Percentiles rank a stretch among this genome's conserved stretches.
Evolutionary conservation across 2,329 filamentous ascomycete species (phyloP).

Genomic region (Aspergillus sp.): DNA sequence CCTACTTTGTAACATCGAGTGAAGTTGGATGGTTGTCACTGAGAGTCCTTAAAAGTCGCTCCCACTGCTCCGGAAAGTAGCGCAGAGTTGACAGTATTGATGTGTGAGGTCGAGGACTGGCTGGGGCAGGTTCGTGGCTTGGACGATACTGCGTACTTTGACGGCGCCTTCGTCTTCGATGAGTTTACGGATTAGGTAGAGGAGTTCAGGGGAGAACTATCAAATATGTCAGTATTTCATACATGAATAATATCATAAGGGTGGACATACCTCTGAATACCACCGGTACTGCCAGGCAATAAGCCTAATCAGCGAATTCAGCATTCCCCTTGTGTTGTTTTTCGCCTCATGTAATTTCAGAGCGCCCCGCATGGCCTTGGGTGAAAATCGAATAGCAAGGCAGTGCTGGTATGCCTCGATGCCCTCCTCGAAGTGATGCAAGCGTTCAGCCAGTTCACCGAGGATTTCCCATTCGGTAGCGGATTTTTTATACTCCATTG

Average conservation of each 20-base stretch:
- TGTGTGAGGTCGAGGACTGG: slow-evolving; percentile 90
- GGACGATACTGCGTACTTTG: slow-evolving; percentile 94
- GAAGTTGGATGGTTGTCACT: too few relatives aligned
- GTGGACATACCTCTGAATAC: slow-evolving; percentile 74
- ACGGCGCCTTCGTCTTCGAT: slow-evolving; percentile 97
- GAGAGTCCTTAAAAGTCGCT: slow-evolving; percentile 61
- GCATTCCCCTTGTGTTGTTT: slow-evolving; percentile 71
- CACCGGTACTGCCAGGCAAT: slow-evolving; percentile 98
- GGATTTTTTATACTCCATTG: slow-evolving; percentile 92
- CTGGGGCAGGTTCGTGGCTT: slow-evolving; percentile 89
- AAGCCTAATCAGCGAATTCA: slow-evolving; percentile 79
- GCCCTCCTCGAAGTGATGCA: slow-evolving; percentile 87
- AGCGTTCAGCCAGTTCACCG: slow-evolving; percentile 80
- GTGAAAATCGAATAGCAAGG: slow-evolving; percentile 79
- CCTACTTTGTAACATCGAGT: too few relatives aligned
- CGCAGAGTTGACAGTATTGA: slow-evolving; percentile 90
- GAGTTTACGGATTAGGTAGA: slow-evolving; percentile 79
- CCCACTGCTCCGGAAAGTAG: slow-evolving; percentile 88
- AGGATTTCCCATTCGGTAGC: slow-evolving; percentile 98
- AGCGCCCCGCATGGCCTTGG: slow-evolving; percentile 82
- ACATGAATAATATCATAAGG: too few relatives aligned
- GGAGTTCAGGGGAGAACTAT: slow-evolving; percentile 81
- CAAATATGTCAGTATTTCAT: slow-evolving; percentile 8
- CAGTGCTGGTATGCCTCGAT: slow-evolving; percentile 90
- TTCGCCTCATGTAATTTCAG: slow-evolving; percentile 69